Percentiles rank a stretch among this genome's conserved stretches.
Conservation (phyloP, 2,329 filamentous ascomycete genomes). For the Phaeophleospora eucalypticola region DNA sequence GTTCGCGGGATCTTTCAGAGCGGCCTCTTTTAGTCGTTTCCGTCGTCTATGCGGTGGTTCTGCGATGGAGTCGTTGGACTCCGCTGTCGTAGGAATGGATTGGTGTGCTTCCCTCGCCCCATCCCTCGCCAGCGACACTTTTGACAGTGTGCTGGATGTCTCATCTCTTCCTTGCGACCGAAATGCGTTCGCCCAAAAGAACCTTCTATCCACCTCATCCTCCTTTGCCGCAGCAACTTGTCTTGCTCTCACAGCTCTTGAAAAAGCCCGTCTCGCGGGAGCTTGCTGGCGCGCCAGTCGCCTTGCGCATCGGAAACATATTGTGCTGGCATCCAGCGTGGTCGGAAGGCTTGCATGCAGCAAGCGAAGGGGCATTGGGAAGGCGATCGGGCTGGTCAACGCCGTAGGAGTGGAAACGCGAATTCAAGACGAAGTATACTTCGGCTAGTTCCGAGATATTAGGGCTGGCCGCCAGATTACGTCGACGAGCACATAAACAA, state of each 20-base stretch:
- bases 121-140: conserved; percentile 3
- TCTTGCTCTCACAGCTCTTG: conserved; percentile 15
- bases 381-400: background rate
- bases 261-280: conserved; percentile 17
- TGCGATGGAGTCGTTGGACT: conserved; percentile 9
- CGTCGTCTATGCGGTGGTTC: conserved; percentile 33
- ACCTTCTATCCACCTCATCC: conserved; percentile 29
- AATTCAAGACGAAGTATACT: background rate
- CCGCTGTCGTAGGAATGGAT: conserved; percentile 7
- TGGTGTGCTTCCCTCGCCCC: conserved; percentile 1
- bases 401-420: background rate
- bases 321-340: conserved; percentile 13
- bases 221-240: conserved; percentile 23
- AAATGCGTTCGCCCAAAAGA: conserved; percentile 35
- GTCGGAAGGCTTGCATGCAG: conserved; percentile 5
- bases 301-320: conserved; percentile 30
- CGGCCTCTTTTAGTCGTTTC: conserved; percentile 33
- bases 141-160: conserved; percentile 6
- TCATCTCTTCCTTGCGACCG: conserved; percentile 8
- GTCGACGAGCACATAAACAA: too few species aligned
- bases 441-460: background rate
- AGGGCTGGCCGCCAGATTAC: too few species aligned
- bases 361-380: conserved; percentile 12
- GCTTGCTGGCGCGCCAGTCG: conserved; percentile 19
- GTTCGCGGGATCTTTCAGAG: conserved; percentile 9